Evolutionary conservation across 805 yeast genomes (phyloP), one percentile per base, ranked within the genome.

Genomic region (Starmerella stigmatis): DNA sequence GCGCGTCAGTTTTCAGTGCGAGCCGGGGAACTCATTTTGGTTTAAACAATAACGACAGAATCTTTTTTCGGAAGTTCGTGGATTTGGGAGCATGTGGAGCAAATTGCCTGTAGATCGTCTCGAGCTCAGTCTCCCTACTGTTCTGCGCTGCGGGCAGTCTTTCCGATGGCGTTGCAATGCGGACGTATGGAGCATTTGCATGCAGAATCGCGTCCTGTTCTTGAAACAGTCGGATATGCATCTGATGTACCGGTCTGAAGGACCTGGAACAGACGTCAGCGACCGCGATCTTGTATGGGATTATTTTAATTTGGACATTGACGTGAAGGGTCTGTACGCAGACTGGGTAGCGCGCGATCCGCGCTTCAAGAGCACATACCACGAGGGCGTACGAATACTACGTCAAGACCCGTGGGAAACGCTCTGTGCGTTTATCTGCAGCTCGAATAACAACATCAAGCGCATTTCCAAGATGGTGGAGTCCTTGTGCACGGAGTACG

Each of bases 371-470:
- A 15, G 26, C 23, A 32, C 45, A 3, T 41, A 40, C 28, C 50
- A 43, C 12, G 76, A 76, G 45, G 97, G 96, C 0, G 78, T 89
- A 16, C 66, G 98, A 25, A 85, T 89, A 51, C 70, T 92, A 22
- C 71, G 88, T 29, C 97, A 92, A 61, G 96, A 89, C 52, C 97
- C 98, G 0, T 92, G 97, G 97, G 98, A 92, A 55, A 86, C 89
- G 34, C 67, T 86, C 36, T 66, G 89, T 16, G 82, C 92, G 2
- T 92, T 89, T 53, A 92, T 92, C 10, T 92, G 97, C 64, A 85
- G 95, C 2, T 79, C 94, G n/a, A 92, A 92, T 62, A 92, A 92
- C 64, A 92, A 92, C 57, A 92, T 92, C 44, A 86, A 89, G 58
- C 70, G 98, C 29, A 92, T 92, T 37, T 81, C 94, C 2, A 80